phyloP scores from a whole-genome alignment of 331 rosid genomes.

The Spiraea crenata region DNA sequence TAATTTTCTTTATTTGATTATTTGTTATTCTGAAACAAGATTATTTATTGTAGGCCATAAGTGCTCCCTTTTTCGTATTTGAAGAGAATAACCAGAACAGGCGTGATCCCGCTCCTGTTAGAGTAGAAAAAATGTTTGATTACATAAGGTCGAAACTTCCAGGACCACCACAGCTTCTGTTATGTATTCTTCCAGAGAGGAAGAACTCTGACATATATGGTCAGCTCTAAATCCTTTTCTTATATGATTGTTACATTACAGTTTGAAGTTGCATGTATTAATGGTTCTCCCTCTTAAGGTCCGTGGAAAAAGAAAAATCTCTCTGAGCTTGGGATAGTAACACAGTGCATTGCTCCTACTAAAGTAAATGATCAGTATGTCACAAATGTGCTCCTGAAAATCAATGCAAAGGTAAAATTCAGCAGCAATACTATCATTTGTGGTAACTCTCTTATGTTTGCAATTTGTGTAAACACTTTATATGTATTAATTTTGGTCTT shows the following conservation, averaged over 20 bases:
- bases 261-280: background rate
- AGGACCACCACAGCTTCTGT: conserved; percentile 57
- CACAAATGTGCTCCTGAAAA: conserved; percentile 77
- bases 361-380: conserved; percentile 79
- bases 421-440: background rate
- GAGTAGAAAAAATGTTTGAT: conserved; percentile 82
- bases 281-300: conserved; percentile 30
- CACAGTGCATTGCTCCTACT: conserved; percentile 77
- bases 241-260: background rate
- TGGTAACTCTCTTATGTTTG: background rate
- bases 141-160: conserved; percentile 55
- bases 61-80: conserved; percentile 48
- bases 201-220: conserved; percentile 90
- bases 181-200: conserved; percentile 82
- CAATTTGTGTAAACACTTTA: background rate
- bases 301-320: conserved; percentile 85
- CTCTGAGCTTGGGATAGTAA: conserved; percentile 64
- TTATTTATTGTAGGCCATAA: conserved; percentile 36
- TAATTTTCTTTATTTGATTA: background rate
- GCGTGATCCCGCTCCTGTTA: conserved; percentile 61
- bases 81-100: conserved; percentile 53
- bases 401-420: conserved; percentile 77
- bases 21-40: background rate
- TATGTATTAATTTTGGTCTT: background rate
- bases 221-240: conserved; percentile 6